Evolutionary conservation across 176 grass and related monocot genomes (phyloP).

Genomic region (Eleusine coracana): DNA sequence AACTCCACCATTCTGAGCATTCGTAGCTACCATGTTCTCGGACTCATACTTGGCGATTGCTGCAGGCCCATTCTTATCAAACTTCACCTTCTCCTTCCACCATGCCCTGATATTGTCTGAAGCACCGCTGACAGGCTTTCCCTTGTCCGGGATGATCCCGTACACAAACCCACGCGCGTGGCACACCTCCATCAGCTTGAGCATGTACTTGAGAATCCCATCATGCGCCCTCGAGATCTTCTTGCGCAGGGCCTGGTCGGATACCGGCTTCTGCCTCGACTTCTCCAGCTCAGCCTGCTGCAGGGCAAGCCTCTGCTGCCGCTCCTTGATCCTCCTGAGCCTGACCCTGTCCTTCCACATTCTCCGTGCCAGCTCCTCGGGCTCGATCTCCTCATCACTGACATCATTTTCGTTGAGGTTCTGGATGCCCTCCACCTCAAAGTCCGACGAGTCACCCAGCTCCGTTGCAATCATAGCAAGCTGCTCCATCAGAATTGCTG

Average conservation of each 20-base stretch:
- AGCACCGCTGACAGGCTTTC: conserved; percentile 88
- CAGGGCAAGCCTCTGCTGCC: conserved; percentile 52
- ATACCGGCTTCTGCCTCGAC: conserved; percentile 63
- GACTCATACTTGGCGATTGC: conserved; percentile 83
- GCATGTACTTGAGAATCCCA: conserved; percentile 98
- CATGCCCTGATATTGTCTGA: conserved; percentile 96
- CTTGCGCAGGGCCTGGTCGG: conserved; percentile 88
- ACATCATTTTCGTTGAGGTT: conserved; percentile 88
- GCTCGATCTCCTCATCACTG: conserved; percentile 93
- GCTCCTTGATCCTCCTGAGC: conserved; percentile 85
- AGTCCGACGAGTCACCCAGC: conserved; percentile 70
- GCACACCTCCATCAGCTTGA: conserved; percentile 97
- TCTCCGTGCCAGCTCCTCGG: conserved; percentile 70
- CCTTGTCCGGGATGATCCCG: conserved; percentile 90
- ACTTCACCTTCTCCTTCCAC: conserved; percentile 99
- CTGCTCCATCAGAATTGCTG: conserved; percentile 61
- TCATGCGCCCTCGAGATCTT: conserved; percentile 93
- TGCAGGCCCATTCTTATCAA: conserved; percentile 88
- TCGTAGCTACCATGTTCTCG: conserved; percentile 51
- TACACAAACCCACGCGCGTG: conserved; percentile 87
- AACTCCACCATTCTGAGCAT: conserved; percentile 47
- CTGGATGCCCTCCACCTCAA: conserved; percentile 69
- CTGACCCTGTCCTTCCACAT: conserved; percentile 96
- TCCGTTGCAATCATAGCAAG: conserved; percentile 57
- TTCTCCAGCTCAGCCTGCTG: conserved; percentile 52